phyloP scores from a whole-genome alignment of 768 basidiomycete genomes.

The Lentinula guzmanii region DNA sequence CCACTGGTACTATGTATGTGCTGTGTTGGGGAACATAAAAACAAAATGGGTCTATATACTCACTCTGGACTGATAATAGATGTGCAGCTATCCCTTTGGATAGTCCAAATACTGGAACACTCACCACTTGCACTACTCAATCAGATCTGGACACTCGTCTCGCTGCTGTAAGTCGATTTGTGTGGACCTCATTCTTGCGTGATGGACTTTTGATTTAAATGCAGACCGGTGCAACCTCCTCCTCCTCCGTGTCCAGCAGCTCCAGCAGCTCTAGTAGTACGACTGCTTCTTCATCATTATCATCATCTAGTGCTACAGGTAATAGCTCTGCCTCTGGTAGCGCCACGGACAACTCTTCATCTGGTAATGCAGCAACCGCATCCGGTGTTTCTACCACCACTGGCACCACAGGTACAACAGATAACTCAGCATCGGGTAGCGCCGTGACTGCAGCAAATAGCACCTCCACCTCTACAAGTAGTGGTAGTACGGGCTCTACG shows the following conservation, averaged over 20 bases:
- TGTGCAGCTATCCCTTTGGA: constrained; percentile 50
- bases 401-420: constrained; percentile 1
- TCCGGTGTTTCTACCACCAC: constrained; percentile 4
- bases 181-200: neutral
- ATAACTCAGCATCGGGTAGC: constrained; percentile 4
- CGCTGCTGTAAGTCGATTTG: constrained; percentile 27
- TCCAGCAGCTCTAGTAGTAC: neutral
- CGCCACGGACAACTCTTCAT: constrained; percentile 8
- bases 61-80: constrained; percentile 14
- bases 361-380: constrained; percentile 12
- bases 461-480: constrained; percentile 2
- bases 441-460: constrained; percentile 7
- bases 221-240: constrained; percentile 22
- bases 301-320: neutral
- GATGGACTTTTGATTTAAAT: neutral
- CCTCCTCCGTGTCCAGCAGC: constrained; percentile 1
- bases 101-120: constrained; percentile 38
- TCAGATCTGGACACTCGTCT: constrained; percentile 43
- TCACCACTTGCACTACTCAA: constrained; percentile 44
- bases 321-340: constrained; percentile 6
- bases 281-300: constrained; percentile 6
- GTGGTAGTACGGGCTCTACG: constrained; percentile 14
- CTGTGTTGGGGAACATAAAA: neutral
- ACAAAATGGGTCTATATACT: neutral
- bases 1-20: constrained; percentile 26